These are phyloP conservation scores for Reticulascus tulasneorum DNA, from an alignment of 2,329 filamentous ascomycete species.

Conservation along the genomic window DNA sequence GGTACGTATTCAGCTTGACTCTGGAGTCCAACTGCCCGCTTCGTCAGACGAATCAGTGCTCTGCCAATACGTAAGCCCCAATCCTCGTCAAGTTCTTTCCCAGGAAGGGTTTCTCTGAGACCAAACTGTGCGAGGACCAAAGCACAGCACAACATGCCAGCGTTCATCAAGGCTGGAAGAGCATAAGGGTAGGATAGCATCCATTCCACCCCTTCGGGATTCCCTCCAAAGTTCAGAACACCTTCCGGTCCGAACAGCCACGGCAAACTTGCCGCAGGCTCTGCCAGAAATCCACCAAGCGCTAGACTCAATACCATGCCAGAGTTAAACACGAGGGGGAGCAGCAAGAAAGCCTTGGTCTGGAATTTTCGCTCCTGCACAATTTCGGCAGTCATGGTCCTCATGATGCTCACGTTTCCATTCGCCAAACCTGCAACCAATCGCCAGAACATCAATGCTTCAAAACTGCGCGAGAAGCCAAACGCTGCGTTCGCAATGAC, in stretches of 20 bases:
- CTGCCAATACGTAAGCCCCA: no score
- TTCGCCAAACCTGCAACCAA: conserved; percentile 63
- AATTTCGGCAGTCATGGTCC: conserved; percentile 70
- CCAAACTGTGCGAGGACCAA: no score
- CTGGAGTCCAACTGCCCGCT: no score
- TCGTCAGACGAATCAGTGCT: no score
- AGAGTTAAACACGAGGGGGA: conserved; percentile 63
- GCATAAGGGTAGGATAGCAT: no score
- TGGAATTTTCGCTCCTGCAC: conserved; percentile 64
- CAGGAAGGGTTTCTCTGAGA: no score
- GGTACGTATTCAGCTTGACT: no score
- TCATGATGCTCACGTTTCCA: conserved; percentile 71
- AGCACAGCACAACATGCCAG: no score
- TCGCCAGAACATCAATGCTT: conserved; percentile 54
- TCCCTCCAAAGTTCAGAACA: conserved; percentile 24
- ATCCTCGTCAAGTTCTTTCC: no score
- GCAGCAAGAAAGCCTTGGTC: conserved; percentile 37
- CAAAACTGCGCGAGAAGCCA: conserved; percentile 61
- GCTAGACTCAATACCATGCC: conserved; percentile 37
- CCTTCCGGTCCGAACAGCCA: conserved; percentile 32
- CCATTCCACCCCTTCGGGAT: no score
- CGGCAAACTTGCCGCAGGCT: conserved; percentile 35
- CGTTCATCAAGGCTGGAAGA: no score
- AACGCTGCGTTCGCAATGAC: conserved; percentile 63
- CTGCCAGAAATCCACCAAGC: conserved; percentile 39